Conservation (phyloP, 768 basidiomycete species). For the Boletus vermiculosoides region DNA sequence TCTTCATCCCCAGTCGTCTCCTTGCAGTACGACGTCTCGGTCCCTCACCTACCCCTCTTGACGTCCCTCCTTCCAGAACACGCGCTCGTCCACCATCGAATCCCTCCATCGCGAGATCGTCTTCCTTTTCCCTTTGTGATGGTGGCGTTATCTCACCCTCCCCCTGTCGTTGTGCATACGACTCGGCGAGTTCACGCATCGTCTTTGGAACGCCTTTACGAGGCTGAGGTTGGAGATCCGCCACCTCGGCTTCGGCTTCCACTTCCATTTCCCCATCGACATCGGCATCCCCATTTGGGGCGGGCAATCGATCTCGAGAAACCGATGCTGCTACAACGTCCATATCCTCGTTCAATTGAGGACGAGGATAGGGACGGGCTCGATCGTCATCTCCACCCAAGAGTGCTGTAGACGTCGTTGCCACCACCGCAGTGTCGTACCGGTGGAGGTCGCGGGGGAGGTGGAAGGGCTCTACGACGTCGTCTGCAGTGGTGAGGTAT, state of each 20-base stretch:
- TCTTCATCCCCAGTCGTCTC: neutral
- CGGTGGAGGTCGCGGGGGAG: constrained; percentile 54
- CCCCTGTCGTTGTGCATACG: constrained; percentile 8
- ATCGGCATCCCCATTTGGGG: constrained; percentile 10
- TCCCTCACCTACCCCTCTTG: neutral
- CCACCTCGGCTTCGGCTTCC: constrained; percentile 18
- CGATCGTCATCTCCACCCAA: neutral
- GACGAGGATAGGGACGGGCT: neutral
- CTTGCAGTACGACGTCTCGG: constrained; percentile 11
- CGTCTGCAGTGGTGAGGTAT: constrained; percentile 67
- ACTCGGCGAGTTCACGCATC: constrained; percentile 63
- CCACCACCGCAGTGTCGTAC: constrained; percentile 11
- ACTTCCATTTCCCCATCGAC: constrained; percentile 4
- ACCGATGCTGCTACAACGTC: neutral
- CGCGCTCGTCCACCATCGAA: neutral
- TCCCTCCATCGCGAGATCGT: neutral
- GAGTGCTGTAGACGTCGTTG: constrained; percentile 3
- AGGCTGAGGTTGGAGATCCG: constrained; percentile 13
- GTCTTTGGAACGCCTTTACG: constrained; percentile 46
- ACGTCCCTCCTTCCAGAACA: constrained; percentile 4
- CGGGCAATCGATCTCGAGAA: constrained; percentile 6
- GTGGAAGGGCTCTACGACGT: constrained; percentile 69
- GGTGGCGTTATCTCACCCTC: constrained; percentile 20
- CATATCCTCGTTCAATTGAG: neutral
- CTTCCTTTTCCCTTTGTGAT: constrained; percentile 13